Base-by-base conservation (phyloP, 2,329 filamentous ascomycete species). In the Endocalyx cinctus region DNA sequence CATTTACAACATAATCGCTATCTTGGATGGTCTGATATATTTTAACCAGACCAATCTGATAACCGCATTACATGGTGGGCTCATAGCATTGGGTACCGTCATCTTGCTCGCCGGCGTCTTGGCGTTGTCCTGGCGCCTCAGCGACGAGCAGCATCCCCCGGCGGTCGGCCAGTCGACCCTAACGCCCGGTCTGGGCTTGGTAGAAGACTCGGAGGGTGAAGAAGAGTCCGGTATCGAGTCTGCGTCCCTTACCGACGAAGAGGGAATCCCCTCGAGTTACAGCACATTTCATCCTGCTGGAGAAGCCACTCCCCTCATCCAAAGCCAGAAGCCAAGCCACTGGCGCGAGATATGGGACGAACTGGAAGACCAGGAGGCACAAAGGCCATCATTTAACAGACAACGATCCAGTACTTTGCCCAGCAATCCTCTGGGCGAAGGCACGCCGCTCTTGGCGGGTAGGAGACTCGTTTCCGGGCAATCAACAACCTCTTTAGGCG, bases 1-100 rank as follows among this genome's bases (percentile, higher is more conserved):
- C 71, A 79, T 97, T 45, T 98, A 97, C 72, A 98, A 98, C 70
- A 95, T 98, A 53, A 89, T 97, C 54, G 92, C 92, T 46, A 98
- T 98, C 48, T 70, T 97, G 47, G 92, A 98, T 62, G 92, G 92
- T 19, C 72, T 98, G 47, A 95, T 98, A 51, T 98, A 97, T 63
- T 98, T 97, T 65, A 76, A 84, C 50, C 92, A 98, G 62, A 84
- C 83, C 33, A 82, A 87, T 44, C 74, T 85, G 35, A 78, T 98
- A 42, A 79, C 82, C 12, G 71, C 79, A 1, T 63, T 92, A 3
- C 82, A 87, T 52, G 90, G 85, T 12, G 78, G 79, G 23, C 74
- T 94, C 27, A 94, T 97, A 42, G 78, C 88, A 0, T 61, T 98
- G 2, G 92, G 92, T 10, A 97, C 90, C 1, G 70, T 80, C 19